Evolutionary conservation across 2,329 filamentous ascomycete species (phyloP).

Genomic region (Rhinocladiella similis): DNA sequence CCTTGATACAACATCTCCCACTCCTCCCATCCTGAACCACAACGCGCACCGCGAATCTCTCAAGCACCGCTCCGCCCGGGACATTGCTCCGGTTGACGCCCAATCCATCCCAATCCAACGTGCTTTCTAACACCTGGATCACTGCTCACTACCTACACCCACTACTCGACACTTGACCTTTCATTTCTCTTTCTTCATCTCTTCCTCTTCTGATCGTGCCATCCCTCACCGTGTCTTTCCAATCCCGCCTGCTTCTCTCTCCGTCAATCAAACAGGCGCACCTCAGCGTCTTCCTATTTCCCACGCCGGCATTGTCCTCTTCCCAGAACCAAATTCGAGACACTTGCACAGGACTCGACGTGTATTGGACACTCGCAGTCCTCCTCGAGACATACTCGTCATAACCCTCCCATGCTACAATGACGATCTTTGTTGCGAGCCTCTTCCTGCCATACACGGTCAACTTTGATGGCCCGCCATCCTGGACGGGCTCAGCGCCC

Average conservation of each 20-base stretch:
- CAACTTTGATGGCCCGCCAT: conserved; percentile 67
- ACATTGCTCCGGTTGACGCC: not conserved
- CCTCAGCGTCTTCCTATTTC: no score
- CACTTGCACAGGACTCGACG: no score
- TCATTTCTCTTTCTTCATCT: conserved; percentile 1
- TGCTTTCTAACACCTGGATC: not conserved
- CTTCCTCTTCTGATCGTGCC: not conserved
- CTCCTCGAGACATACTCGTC: not conserved
- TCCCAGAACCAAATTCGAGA: no score
- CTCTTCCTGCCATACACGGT: conserved; percentile 89
- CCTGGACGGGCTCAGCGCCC: conserved; percentile 2
- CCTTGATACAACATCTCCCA: no score
- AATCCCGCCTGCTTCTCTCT: no score
- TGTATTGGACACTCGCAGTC: not conserved
- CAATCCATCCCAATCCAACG: not conserved
- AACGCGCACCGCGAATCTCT: no score
- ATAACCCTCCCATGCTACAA: conserved; percentile 30
- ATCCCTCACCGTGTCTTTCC: not conserved
- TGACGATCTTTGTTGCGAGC: conserved; percentile 63
- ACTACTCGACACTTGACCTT: not conserved
- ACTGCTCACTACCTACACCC: not conserved
- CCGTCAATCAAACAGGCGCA: no score
- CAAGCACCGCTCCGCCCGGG: not conserved
- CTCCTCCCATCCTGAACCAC: no score
- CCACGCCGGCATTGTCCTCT: no score